Base-by-base conservation (phyloP, 164 flowering plant species). In the Santalum album region DNA sequence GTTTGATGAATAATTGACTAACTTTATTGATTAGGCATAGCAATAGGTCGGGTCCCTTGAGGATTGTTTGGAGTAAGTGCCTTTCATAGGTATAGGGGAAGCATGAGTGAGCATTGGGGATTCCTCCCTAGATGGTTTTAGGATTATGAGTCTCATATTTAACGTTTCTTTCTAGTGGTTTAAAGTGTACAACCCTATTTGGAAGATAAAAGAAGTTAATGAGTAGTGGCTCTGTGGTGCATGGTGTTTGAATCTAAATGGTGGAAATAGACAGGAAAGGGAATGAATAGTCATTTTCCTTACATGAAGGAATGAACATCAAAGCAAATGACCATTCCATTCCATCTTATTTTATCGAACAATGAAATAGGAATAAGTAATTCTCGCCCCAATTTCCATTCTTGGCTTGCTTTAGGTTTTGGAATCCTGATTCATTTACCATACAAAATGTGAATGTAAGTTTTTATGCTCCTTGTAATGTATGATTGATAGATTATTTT, bases 61-160 rank as follows among this genome's bases (percentile, higher is more conserved):
- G 87, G 72, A 84, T 89, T 4, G 67, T 76, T 6, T 69, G 82
- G 27, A 76, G 73, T 60, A 84, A 76, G 43, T 1, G 61, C 78
- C 16, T 79, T 84, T 19, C 76, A 70, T 38, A 79, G 86, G 70
- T 60, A 77, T 35, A 71, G 83, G 25, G 96, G 98, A 45, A 88
- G 96, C 58, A 69, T 79, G 80, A 91, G 96, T 35, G 96, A 91
- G 57, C 96, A 86, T n/a, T 61, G 96, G 86, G 26, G 79, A 74
- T 25, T 12, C 47, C 56, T 75, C 39, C 12, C 72, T 66, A 54
- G 78, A 64, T 24, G n/a, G n/a, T 35, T 20, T 24, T 64, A 76
- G 74, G 64, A 56, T 42, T 78, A 69, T 38, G 65, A 66, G 25
- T 42, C 43, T 57, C 64, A 68, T 81, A 67, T 64, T 43, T 76